These are phyloP conservation scores for Acer saccharum DNA, from an alignment of 345 rosid species.

Conservation along the genomic window DNA sequence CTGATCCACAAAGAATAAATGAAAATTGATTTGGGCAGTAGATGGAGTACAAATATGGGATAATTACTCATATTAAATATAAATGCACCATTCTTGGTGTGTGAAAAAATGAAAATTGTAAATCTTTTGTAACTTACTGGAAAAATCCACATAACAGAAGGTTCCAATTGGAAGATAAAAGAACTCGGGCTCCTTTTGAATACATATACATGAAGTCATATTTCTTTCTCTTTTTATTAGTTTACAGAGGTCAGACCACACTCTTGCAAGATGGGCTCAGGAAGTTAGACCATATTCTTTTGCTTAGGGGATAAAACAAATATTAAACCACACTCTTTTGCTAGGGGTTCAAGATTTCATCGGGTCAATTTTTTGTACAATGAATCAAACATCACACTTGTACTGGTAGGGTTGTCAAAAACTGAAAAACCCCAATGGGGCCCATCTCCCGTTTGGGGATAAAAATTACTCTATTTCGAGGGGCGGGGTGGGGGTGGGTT, in stretches of 20 bases:
- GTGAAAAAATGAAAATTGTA: background rate
- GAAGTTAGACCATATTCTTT: background rate
- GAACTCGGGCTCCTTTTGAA: background rate
- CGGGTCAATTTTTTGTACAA: background rate
- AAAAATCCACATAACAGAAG: background rate
- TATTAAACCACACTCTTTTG: background rate
- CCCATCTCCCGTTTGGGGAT: too few relatives aligned
- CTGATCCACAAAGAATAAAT: background rate
- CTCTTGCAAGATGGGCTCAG: background rate
- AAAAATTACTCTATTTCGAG: too few relatives aligned
- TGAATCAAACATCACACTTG: background rate
- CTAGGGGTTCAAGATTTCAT: background rate
- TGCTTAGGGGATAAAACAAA: background rate
- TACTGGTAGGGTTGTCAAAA: too few relatives aligned
- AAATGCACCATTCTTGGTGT: background rate
- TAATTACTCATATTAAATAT: background rate
- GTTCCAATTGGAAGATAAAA: background rate
- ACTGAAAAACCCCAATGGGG: too few relatives aligned
- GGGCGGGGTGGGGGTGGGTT: too few relatives aligned
- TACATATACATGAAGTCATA: background rate
- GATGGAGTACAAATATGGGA: background rate
- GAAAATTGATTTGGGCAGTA: background rate
- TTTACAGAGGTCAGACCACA: background rate
- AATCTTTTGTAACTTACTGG: background rate
- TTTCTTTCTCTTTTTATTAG: background rate